A percentile compares a stretch with the other conserved stretches of the same genome.
phyloP scores from a whole-genome alignment of 1,284 basidiomycete genomes.

The Pseudozyma tsukubaensis region DNA sequence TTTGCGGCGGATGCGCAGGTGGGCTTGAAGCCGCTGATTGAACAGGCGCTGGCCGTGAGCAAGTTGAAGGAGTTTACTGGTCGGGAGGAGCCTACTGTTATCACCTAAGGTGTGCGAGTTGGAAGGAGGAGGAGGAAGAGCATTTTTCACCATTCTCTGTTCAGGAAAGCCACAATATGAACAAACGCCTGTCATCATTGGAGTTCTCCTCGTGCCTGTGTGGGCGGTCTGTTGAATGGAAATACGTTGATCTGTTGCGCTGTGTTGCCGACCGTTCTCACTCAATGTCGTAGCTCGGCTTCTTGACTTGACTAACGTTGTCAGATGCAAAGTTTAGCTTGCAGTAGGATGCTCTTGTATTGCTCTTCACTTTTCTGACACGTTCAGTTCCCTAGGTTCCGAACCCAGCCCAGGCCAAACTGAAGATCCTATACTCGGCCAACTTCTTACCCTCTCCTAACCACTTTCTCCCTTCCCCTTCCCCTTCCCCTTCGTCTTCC shows the following conservation, averaged over 20 bases:
- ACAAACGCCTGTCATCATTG: too few species aligned
- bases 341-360: not conserved
- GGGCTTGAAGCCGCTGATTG: conserved; percentile 92
- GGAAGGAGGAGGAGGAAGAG: not conserved
- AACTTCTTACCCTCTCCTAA: too few species aligned
- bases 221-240: too few species aligned
- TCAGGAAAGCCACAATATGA: not conserved
- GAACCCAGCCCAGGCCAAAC: conserved; percentile 67
- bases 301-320: not conserved
- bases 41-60: conserved; percentile 85
- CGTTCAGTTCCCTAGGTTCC: conserved; percentile 52
- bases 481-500: conserved; percentile 2
- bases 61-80: conserved; percentile 87
- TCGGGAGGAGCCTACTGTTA: conserved; percentile 91
- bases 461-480: conserved; percentile 11
- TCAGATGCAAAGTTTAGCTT: too few species aligned
- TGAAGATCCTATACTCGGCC: conserved; percentile 58
- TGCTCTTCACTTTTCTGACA: not conserved
- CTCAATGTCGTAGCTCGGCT: not conserved
- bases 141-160: not conserved
- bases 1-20: conserved; percentile 83
- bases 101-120: conserved; percentile 74
- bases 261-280: too few species aligned
- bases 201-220: too few species aligned
- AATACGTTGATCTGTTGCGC: too few species aligned